Percentiles rank a stretch among this genome's conserved stretches.
Evolutionary conservation across 257 asterid genomes (phyloP).

Genomic region (Orobanche coerulescens): DNA sequence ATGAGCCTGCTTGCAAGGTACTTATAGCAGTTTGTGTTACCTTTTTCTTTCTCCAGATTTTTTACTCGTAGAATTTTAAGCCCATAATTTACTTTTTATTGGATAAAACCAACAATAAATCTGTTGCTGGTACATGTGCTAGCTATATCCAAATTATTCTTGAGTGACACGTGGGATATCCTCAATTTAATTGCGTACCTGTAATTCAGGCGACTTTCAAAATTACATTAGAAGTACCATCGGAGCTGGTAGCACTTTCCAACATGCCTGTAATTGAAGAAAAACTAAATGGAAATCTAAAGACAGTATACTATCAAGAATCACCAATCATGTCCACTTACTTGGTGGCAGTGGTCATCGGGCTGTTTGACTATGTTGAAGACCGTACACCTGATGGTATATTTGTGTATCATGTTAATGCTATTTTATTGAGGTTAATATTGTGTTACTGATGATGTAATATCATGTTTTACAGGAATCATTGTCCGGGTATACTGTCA

Average conservation of each 20-base stretch:
- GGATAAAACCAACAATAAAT: too few relatives aligned
- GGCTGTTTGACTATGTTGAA: slow-evolving; percentile 86
- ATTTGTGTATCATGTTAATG: slow-evolving; percentile 6
- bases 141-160: neutral
- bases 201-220: slow-evolving; percentile 69
- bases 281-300: slow-evolving; percentile 49
- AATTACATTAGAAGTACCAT: slow-evolving; percentile 87
- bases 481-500: slow-evolving; percentile 78
- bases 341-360: slow-evolving; percentile 94
- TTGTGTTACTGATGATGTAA: slow-evolving; percentile 10
- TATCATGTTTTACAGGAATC: slow-evolving; percentile 45
- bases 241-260: slow-evolving; percentile 81
- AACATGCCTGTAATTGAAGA: slow-evolving; percentile 82
- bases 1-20: slow-evolving; percentile 97
- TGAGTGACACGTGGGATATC: neutral
- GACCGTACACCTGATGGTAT: slow-evolving; percentile 89
- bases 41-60: slow-evolving; percentile 3
- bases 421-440: neutral
- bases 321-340: slow-evolving; percentile 97
- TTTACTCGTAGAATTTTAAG: neutral
- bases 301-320: slow-evolving; percentile 74
- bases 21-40: slow-evolving; percentile 5
- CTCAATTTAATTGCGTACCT: slow-evolving; percentile 7
- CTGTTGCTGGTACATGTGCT: neutral
- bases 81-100: neutral